Evolutionary conservation across 1,284 basidiomycete genomes (phyloP).

Genomic region (Tilletia indica): DNA sequence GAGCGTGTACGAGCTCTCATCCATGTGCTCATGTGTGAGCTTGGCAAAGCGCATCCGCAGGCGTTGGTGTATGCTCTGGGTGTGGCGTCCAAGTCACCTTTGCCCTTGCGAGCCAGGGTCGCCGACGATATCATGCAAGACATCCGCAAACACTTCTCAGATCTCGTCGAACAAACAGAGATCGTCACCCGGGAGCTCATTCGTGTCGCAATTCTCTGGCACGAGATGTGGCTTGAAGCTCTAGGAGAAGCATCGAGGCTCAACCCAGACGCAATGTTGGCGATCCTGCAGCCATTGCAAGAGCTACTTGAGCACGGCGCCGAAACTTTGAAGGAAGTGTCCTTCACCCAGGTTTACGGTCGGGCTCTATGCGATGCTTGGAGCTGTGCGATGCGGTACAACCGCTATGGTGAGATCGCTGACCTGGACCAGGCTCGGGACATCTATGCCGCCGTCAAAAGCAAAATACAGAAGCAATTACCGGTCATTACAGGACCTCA

Average conservation of each 20-base stretch:
- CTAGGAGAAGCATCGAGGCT: constrained; percentile 94
- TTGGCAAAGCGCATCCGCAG: constrained; percentile 95
- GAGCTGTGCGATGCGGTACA: constrained; percentile 84
- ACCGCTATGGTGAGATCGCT: constrained; percentile 75
- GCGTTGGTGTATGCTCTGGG: constrained; percentile 97
- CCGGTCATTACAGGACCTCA: constrained; percentile 74
- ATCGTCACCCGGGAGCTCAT: constrained; percentile 93
- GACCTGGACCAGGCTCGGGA: constrained; percentile 99
- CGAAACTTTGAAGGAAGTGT: constrained; percentile 88
- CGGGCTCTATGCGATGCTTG: constrained; percentile 91
- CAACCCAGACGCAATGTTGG: constrained; percentile 99
- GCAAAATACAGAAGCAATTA: constrained; percentile 91
- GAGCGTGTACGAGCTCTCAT: constrained; percentile 84
- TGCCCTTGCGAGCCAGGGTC: constrained; percentile 74
- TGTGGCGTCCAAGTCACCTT: constrained; percentile 94
- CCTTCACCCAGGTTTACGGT: constrained; percentile 91
- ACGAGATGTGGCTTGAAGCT: constrained; percentile 98
- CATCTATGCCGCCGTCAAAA: constrained; percentile 94
- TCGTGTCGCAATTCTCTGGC: constrained; percentile 96
- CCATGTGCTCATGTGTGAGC: constrained; percentile 81
- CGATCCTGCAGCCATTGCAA: constrained; percentile 86
- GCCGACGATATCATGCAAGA: constrained; percentile 86
- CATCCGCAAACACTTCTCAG: constrained; percentile 86
- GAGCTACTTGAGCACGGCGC: constrained; percentile 94
- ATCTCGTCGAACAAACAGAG: constrained; percentile 86